Evolutionary conservation across 108 stramenopile species (phyloP), one percentile per base, ranked within the genome.

Genomic region (Skeletonema marinoi): DNA sequence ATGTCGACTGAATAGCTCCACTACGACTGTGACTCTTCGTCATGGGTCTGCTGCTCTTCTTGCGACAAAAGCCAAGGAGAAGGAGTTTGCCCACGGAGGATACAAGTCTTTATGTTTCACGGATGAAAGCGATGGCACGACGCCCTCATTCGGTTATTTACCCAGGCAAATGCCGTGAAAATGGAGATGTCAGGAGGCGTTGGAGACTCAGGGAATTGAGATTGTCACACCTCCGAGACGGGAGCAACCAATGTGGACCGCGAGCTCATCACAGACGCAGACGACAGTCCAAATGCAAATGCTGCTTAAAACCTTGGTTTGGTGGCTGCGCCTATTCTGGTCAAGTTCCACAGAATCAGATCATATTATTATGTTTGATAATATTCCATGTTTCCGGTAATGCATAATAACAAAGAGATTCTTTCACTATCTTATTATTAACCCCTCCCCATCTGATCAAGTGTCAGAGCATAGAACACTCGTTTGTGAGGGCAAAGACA

Each of bases 11-110:
- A n/a, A n/a, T n/a, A n/a, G n/a, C n/a, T n/a, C n/a, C n/a, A n/a
- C n/a, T n/a, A n/a, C 32, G 0, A 51, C 71, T 31, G 71, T 79
- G 3, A 59, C 72, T 13, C 30, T 79, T 16, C 73, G 78, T 54
- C 78, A 79, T 56, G 78, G 78, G 0, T 72, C 78, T 13, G 78
- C 72, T 19, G 65, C 78, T 19, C 54, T 79, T 30, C 33, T 79
- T 32, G 63, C 78, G 9, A 19, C 11, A 16, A 70, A 78, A 7
- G 46, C 13, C n/a, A 0, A n/a, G 13, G 46, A 4, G 46, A n/a
- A 48, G n/a, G 14, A 36, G 12, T 50, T 60, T 54, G 59, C 48
- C 1, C 73, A 54, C n/a, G 39, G 58, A 2, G 78, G 71, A 17
- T 79, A 79, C 78, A 67, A 65, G 25, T 25, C 65, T 5, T 17